phyloP scores from a whole-genome alignment of 2,329 filamentous ascomycete genomes.

The Alternaria alternata region DNA sequence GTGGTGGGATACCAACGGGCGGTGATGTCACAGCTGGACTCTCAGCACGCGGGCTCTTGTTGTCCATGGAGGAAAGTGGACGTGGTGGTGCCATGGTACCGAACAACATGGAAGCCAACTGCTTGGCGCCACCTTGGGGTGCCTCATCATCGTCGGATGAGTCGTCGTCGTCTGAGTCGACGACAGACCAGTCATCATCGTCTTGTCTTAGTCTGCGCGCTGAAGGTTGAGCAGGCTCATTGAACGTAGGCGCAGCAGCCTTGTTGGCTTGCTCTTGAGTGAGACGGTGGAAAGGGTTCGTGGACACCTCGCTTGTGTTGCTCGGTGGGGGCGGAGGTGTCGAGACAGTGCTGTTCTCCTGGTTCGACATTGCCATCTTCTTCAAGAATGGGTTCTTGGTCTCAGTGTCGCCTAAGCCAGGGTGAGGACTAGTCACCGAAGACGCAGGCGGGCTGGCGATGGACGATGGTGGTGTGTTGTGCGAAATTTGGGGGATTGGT shows the following conservation, averaged over 20 bases:
- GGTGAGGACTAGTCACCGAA: conserved; percentile 56
- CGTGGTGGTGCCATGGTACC: conserved; percentile 95
- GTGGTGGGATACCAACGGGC: conserved; percentile 58
- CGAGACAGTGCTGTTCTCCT: conserved; percentile 55
- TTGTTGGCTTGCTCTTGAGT: conserved; percentile 68
- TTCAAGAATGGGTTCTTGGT: conserved; percentile 96
- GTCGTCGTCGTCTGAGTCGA: conserved; percentile 80
- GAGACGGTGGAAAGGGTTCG: conserved; percentile 94
- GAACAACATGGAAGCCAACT: conserved; percentile 93
- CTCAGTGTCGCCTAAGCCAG: conserved; percentile 70
- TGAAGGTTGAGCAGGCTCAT: conserved; percentile 58
- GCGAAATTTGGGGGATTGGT: conserved; percentile 48
- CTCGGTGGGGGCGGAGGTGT: conserved; percentile 52
- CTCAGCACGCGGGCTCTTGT: conserved; percentile 63
- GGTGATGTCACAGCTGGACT: conserved; percentile 53
- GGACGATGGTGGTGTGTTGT: conserved; percentile 58
- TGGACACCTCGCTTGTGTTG: conserved; percentile 64
- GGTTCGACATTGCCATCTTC: conserved; percentile 78
- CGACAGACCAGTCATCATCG: conserved; percentile 82
- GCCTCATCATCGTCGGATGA: conserved; percentile 75
- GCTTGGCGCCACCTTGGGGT: conserved; percentile 84
- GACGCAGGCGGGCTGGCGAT: conserved; percentile 59
- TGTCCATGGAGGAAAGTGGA: conserved; percentile 82
- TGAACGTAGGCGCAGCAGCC: conserved; percentile 49
- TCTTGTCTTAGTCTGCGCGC: conserved; percentile 65